These are phyloP conservation scores for Rhizopus microsporus DNA, from an alignment of 371 early-diverging fungal genomes.

Conservation along the genomic window DNA sequence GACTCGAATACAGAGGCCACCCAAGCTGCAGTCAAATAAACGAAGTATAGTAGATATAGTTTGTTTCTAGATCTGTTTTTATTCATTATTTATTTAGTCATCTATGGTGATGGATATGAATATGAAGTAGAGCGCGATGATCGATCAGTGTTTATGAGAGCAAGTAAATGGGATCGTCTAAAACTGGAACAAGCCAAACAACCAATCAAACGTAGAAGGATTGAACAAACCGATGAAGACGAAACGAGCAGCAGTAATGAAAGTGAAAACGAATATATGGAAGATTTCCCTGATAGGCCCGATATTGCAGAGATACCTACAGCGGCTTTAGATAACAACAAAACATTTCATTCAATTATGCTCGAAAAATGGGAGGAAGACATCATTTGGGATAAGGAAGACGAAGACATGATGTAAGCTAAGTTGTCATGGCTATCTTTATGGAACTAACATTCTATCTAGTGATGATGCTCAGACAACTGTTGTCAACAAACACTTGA, in stretches of 20 bases:
- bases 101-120: slow-evolving; percentile 47
- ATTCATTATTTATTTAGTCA: slow-evolving; percentile 16
- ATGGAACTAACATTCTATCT: background rate
- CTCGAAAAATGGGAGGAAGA: slow-evolving; percentile 84
- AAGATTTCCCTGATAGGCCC: slow-evolving; percentile 14
- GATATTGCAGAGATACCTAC: background rate
- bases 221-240: slow-evolving; percentile 25
- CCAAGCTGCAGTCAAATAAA: slow-evolving; percentile 31
- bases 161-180: slow-evolving; percentile 34
- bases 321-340: slow-evolving; percentile 25
- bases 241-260: slow-evolving; percentile 20
- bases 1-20: slow-evolving; percentile 37
- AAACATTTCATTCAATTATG: slow-evolving; percentile 61
- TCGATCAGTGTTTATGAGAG: slow-evolving; percentile 32
- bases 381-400: slow-evolving; percentile 77
- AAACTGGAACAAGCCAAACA: slow-evolving; percentile 17
- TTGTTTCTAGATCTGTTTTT: slow-evolving; percentile 2
- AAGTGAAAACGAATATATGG: slow-evolving; percentile 29
- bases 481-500: slow-evolving; percentile 41
- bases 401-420: slow-evolving; percentile 10
- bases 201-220: slow-evolving; percentile 29
- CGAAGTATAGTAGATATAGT: slow-evolving; percentile 23
- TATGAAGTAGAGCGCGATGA: slow-evolving; percentile 49
- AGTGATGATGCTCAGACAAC: slow-evolving; percentile 1
- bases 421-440: background rate